Evolutionary conservation across 75 land plant genomes (phyloP), one percentile per base, ranked within the genome.

Genomic region (Cryptomeria japonica): DNA sequence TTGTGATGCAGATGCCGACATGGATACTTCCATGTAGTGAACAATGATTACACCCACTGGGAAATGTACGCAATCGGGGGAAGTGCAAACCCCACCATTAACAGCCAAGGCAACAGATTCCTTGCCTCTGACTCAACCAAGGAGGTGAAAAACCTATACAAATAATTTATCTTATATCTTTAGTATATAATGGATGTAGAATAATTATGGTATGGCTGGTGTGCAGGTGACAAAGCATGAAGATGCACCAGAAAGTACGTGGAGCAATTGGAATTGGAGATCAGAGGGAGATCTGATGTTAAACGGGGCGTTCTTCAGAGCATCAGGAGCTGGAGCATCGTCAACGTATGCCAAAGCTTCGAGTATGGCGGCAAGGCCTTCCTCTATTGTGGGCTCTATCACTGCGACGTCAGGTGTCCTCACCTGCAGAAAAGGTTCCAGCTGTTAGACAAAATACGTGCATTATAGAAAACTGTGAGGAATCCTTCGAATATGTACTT

Each of bases 1-100:
- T 10, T 3, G 10, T 25, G 34, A 88, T 88, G 75, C 95, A 94
- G 99, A 86, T 96, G 99, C 87, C 92, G 99, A 56, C 94, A 92
- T 86, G 99, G 99, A 16, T 93, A 95, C 80, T 95, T 96, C 90
- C 99, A 97, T 86, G 96, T 97, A 9, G 95, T 97, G 86, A 97
- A 97, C 93, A 97, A 97, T 84, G 94, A 96, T 86, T 97, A 97
- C 88, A 92, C 93, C 34, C 96, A 93, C 91, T 97, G 99, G 99
- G 96, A 92, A 88, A 97, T 97, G 99, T 97, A 97, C 89, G 99
- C 99, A 47, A 94, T 97, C 46, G 99, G 99, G 64, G 99, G 99
- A 36, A 97, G 99, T 88, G 95, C 95, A 25, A 72, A 92, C 36
- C 99, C 99, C 25, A 97, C 99, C 77, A 94, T 97, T 80, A 95